Evolutionary conservation across 1,139 yeast genomes (phyloP), one percentile per base, ranked within the genome.

Genomic region (Suhomyces bolitotheri): DNA sequence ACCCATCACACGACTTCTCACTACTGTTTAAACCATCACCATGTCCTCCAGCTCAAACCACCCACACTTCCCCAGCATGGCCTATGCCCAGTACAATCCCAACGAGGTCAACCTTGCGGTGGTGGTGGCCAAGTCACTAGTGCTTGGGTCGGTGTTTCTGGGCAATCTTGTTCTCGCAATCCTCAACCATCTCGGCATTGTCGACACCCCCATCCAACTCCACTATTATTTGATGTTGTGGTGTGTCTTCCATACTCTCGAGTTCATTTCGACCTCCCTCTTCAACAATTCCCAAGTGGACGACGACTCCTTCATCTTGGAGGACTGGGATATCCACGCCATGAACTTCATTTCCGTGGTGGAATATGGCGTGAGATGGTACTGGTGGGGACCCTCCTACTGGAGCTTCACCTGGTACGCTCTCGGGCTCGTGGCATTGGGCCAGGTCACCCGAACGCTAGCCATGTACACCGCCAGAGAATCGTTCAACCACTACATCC

Each of bases 391-490:
- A 8, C 32, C 28, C 4, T 15, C 26, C 11, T 27, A 28, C 5
- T 31, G 32, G 36, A 12, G 12, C 7, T 4, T 23, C 14, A 34
- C 33, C 22, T 23, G 34, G 29, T 21, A 21, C n/a, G 25, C 23
- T 5, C 6, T 28, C 3, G 16, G 49, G 0, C 21, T 81, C 4
- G 54, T 78, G 0, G 16, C 76, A 0, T 29, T 60, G 2, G 97
- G 97, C 1, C 98, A 92, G 51, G 11, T 53, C 0, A 53, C 77
- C 4, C 71, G 98, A 33, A 73, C 92, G 1, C 38, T 70, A 29
- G 92, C 97, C 3, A 92, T 92, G 97, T 71, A 76, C 44, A 85
- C 92, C 0, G 97, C 97, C 0, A 83, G 87, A 1, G 74, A 75
- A 36, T 86, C 94, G n/a, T 94, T 92, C 60, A 84, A 88, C 37